Conservation (phyloP, 2,329 filamentous ascomycete species). For the Aspergillus pseudoviridinutans region DNA sequence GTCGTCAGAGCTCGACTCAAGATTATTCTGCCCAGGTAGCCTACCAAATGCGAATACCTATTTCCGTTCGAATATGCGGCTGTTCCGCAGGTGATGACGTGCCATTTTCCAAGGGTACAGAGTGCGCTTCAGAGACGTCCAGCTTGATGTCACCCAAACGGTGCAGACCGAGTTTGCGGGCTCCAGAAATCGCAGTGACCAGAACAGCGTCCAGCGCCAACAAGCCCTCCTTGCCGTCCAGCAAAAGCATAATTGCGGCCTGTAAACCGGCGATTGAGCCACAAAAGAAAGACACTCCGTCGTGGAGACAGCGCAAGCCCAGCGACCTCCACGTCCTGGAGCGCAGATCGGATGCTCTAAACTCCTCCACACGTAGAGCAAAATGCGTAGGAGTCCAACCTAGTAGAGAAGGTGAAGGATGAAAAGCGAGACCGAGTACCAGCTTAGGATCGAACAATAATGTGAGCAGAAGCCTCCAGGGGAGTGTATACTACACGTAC, state of each 20-base stretch:
- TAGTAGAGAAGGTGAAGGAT: neutral
- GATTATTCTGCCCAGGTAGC: neutral
- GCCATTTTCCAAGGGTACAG: neutral
- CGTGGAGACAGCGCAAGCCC: slow-evolving; percentile 11
- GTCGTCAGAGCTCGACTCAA: neutral
- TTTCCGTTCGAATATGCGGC: neutral
- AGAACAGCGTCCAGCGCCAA: slow-evolving; percentile 10
- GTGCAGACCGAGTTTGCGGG: slow-evolving; percentile 10
- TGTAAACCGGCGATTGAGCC: slow-evolving; percentile 12
- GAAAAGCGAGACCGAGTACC: neutral
- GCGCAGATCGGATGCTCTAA: neutral
- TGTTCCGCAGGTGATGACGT: neutral
- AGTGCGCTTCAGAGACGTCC: neutral
- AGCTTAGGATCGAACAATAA: neutral
- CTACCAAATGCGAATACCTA: neutral
- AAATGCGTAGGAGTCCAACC: neutral
- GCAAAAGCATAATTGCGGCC: slow-evolving; percentile 12
- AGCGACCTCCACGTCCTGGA: neutral
- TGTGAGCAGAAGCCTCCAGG: neutral
- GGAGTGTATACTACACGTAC: neutral
- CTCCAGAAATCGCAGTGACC: slow-evolving; percentile 12
- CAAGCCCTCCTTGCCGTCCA: slow-evolving; percentile 6
- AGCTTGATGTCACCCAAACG: slow-evolving; percentile 6
- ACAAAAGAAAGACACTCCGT: slow-evolving; percentile 8
- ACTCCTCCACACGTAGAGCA: neutral